phyloP scores from a whole-genome alignment of 2,329 filamentous ascomycete species.

The Venturia effusa region DNA sequence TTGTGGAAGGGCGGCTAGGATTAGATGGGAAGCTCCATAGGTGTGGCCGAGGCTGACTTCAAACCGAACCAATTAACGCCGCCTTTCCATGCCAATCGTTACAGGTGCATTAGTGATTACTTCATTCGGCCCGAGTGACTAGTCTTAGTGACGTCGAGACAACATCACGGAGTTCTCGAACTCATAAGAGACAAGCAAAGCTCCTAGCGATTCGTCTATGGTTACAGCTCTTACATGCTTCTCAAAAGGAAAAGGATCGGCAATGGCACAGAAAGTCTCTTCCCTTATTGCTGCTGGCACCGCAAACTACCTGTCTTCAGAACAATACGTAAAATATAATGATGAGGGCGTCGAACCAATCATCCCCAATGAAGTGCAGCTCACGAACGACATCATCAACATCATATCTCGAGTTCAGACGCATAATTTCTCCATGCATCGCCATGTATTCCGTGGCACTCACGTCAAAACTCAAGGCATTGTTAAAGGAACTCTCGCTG shows the following conservation, averaged over 20 bases:
- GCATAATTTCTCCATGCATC: slow-evolving; percentile 15
- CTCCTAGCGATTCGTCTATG: background rate
- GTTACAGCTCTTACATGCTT: background rate
- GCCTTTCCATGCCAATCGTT: background rate
- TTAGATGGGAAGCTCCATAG: too few relatives aligned
- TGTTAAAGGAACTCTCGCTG: slow-evolving; percentile 36
- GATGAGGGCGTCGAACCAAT: slow-evolving; percentile 29
- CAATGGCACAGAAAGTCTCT: background rate
- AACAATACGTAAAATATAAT: slow-evolving; percentile 31
- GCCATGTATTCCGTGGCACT: slow-evolving; percentile 28
- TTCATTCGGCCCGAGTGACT: background rate
- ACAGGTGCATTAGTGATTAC: background rate
- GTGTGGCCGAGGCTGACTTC: too few relatives aligned
- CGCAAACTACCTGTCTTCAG: background rate
- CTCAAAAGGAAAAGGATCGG: background rate
- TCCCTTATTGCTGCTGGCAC: background rate
- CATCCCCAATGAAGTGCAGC: slow-evolving; percentile 32
- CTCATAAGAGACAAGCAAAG: background rate
- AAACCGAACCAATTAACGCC: background rate
- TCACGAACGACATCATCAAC: slow-evolving; percentile 36
- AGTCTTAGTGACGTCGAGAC: background rate
- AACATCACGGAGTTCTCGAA: background rate
- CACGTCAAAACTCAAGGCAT: slow-evolving; percentile 38
- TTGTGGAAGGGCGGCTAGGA: too few relatives aligned
- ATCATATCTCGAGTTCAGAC: slow-evolving; percentile 11